phyloP scores from a whole-genome alignment of 495 filamentous ascomycete genomes.

The Tetracladium marchalianum region DNA sequence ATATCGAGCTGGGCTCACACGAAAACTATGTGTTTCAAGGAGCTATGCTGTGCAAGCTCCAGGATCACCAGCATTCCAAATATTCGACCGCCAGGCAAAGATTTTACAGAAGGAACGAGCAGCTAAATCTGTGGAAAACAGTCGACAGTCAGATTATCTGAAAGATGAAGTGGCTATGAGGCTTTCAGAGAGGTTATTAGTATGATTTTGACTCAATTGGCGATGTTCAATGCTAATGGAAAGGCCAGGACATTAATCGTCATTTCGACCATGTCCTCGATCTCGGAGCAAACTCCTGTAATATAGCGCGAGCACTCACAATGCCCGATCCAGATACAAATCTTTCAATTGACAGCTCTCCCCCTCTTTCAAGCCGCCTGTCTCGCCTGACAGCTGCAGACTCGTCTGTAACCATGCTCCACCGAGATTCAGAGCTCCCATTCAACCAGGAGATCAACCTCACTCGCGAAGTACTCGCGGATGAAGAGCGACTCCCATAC shows the following conservation, averaged over 20 bases:
- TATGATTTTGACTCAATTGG: constrained; percentile 25
- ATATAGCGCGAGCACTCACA: constrained; percentile 74
- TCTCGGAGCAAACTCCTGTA: constrained; percentile 90
- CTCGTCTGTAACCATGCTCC: constrained; percentile 63
- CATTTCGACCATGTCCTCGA: constrained; percentile 78
- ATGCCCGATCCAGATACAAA: constrained; percentile 56
- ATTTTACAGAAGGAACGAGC: constrained; percentile 85
- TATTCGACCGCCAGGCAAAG: constrained; percentile 86
- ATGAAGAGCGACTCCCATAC: constrained; percentile 68
- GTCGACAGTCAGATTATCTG: constrained; percentile 78
- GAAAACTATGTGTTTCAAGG: constrained; percentile 23
- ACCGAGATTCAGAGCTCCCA: constrained; percentile 67
- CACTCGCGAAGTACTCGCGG: constrained; percentile 58
- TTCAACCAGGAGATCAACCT: constrained; percentile 68
- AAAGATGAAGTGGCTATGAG: constrained; percentile 83
- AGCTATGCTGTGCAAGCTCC: constrained; percentile 68
- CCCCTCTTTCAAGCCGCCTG: constrained; percentile 58
- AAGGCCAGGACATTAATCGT: constrained; percentile 75
- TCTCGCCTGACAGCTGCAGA: constrained; percentile 68
- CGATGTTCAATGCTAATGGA: not conserved
- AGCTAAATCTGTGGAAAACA: constrained; percentile 55
- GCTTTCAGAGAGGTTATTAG: constrained; percentile 78
- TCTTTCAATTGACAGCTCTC: constrained; percentile 37
- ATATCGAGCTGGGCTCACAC: constrained; percentile 4
- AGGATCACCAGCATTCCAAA: constrained; percentile 66